Evolutionary conservation across 1,139 yeast species (phyloP).

Genomic region (Taphrina wiesneri): DNA sequence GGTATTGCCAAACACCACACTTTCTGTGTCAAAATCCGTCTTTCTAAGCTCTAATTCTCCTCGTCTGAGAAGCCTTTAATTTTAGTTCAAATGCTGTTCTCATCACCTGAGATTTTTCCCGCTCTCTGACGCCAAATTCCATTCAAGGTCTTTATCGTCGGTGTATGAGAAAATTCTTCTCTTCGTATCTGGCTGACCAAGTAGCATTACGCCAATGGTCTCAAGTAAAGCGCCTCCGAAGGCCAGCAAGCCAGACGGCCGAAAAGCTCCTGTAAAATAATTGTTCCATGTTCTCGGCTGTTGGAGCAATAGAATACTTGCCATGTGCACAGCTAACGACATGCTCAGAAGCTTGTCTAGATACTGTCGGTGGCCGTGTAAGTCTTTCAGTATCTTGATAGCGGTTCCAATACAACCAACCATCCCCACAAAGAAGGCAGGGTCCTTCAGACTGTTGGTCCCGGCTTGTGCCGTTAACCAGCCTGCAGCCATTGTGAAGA

Average conservation of each 20-base stretch:
- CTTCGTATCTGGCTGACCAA: background rate
- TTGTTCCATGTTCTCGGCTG: background rate
- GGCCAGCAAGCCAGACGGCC: background rate
- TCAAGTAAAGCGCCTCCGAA: background rate
- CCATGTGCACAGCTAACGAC: background rate
- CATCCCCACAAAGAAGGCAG: background rate
- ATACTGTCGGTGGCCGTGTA: background rate
- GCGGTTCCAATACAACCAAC: background rate
- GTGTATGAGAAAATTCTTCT: too few species aligned
- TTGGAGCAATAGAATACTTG: background rate
- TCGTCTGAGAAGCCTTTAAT: too few species aligned
- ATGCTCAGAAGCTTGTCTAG: background rate
- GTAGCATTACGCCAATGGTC: background rate
- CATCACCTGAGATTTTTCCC: too few species aligned
- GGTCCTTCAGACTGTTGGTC: background rate
- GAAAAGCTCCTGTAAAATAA: background rate
- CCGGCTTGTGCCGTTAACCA: background rate
- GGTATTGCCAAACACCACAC: too few species aligned
- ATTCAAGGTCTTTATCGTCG: too few species aligned
- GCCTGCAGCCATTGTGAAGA: background rate
- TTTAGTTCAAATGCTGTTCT: too few species aligned
- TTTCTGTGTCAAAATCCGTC: too few species aligned
- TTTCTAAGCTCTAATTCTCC: too few species aligned
- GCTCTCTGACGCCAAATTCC: too few species aligned
- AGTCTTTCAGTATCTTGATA: background rate